A percentile compares a stretch with the other conserved stretches of the same genome.
Conservation (phyloP, 1,284 basidiomycete genomes). For the Leucoagaricus sp. region DNA sequence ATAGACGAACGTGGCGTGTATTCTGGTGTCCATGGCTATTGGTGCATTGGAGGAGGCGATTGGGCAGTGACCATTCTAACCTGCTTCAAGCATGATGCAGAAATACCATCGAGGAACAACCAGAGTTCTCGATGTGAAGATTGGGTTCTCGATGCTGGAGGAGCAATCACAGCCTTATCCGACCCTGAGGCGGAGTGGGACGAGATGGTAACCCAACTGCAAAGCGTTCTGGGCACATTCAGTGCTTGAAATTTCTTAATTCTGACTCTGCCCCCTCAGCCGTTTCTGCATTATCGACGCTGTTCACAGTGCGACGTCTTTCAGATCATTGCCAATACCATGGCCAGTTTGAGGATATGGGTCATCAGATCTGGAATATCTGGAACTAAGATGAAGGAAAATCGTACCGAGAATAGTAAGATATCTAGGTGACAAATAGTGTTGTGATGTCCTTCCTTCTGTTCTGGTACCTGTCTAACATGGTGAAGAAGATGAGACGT, state of each 20-base stretch:
- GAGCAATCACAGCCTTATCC: slow-evolving; percentile 97
- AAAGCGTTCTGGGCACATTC: slow-evolving; percentile 76
- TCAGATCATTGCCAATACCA: too few species aligned
- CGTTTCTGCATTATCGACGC: too few species aligned
- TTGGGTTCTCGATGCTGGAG: slow-evolving; percentile 88
- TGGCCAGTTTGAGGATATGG: too few species aligned
- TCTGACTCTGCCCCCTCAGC: too few species aligned
- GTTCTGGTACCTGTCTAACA: too few species aligned
- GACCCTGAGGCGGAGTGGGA: slow-evolving; percentile 90
- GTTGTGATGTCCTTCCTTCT: too few species aligned
- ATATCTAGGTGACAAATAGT: too few species aligned
- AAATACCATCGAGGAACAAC: neutral
- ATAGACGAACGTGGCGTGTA: slow-evolving; percentile 76
- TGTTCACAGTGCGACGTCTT: too few species aligned
- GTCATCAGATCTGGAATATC: slow-evolving; percentile 3
- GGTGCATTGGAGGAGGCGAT: slow-evolving; percentile 88
- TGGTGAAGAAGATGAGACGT: too few species aligned
- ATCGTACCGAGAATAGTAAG: too few species aligned
- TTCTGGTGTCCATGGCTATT: slow-evolving; percentile 94
- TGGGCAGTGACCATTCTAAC: slow-evolving; percentile 97
- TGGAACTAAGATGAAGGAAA: too few species aligned
- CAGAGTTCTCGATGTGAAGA: slow-evolving; percentile 52
- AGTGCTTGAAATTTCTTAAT: too few species aligned
- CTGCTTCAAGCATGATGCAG: slow-evolving; percentile 80
- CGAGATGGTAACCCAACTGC: slow-evolving; percentile 89